phyloP scores from a whole-genome alignment of 345 rosid species.

The Lepidium africanum region DNA sequence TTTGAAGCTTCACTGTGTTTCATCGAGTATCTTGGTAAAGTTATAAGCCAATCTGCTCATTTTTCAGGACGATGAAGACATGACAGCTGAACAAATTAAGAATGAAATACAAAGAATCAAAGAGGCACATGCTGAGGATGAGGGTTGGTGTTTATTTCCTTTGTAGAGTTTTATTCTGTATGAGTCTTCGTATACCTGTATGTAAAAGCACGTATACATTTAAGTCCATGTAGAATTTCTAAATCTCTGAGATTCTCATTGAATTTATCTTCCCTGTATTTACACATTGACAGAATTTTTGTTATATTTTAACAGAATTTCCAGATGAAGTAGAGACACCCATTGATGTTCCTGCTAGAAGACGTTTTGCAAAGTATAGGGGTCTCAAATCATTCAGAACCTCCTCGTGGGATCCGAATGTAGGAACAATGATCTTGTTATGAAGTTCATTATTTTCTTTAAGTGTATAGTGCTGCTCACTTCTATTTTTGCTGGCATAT shows the following conservation, averaged over 20 bases:
- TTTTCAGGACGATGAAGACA: conserved; percentile 71
- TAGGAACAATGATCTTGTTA: conserved; percentile 20
- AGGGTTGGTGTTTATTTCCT: conserved; percentile 44
- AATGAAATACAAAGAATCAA: conserved; percentile 71
- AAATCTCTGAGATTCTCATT: background rate
- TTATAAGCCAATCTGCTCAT: background rate
- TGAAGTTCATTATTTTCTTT: background rate
- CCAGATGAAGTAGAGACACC: conserved; percentile 98
- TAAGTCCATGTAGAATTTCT: background rate
- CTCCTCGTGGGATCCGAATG: conserved; percentile 94
- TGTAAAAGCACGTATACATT: background rate
- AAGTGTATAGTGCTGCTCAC: background rate
- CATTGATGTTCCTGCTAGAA: conserved; percentile 74
- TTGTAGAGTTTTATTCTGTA: background rate
- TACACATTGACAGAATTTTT: background rate
- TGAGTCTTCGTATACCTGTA: background rate
- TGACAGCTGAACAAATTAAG: conserved; percentile 77
- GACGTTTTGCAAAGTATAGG: conserved; percentile 85
- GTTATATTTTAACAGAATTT: conserved; percentile 46
- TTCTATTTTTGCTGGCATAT: conserved; percentile 16
- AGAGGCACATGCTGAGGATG: conserved; percentile 86
- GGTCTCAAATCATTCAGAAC: conserved; percentile 95
- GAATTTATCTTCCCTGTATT: background rate
- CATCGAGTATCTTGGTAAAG: background rate
- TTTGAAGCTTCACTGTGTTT: background rate